Conservation (phyloP, 1,284 basidiomycete genomes). For the Pascua sp. region DNA sequence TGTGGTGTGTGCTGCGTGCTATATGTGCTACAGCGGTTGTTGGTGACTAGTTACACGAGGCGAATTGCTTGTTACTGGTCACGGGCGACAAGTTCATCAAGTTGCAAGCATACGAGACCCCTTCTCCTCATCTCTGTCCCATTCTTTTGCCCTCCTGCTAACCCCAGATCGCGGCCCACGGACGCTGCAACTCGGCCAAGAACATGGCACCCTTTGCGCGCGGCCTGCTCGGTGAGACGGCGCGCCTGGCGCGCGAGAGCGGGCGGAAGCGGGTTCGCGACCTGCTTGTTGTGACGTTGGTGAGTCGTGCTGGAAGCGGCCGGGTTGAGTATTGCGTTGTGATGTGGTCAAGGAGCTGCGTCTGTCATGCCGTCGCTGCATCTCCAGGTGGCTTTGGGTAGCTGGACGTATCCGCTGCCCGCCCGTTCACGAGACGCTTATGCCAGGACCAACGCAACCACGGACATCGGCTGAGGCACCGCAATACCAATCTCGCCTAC, state of each 20-base stretch:
- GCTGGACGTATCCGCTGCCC: no score
- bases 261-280: constrained; percentile 28
- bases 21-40: no score
- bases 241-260: constrained; percentile 4
- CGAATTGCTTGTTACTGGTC: background rate
- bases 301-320: constrained; percentile 12
- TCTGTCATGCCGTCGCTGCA: no score
- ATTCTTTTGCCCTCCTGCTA: background rate
- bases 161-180: constrained; percentile 41
- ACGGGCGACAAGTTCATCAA: no score
- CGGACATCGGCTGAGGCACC: constrained; percentile 58
- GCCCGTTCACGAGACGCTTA: background rate
- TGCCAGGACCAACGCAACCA: constrained; percentile 74
- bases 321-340: no score
- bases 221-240: constrained; percentile 33
- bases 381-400: no score
- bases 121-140: background rate
- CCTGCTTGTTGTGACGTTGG: constrained; percentile 44
- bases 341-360: no score
- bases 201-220: constrained; percentile 38
- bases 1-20: no score
- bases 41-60: no score
- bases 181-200: constrained; percentile 35
- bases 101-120: background rate
- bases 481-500: constrained; percentile 60